Evolutionary conservation across 306 rosid genomes (phyloP).

Genomic region (Potentilla sterilis): DNA sequence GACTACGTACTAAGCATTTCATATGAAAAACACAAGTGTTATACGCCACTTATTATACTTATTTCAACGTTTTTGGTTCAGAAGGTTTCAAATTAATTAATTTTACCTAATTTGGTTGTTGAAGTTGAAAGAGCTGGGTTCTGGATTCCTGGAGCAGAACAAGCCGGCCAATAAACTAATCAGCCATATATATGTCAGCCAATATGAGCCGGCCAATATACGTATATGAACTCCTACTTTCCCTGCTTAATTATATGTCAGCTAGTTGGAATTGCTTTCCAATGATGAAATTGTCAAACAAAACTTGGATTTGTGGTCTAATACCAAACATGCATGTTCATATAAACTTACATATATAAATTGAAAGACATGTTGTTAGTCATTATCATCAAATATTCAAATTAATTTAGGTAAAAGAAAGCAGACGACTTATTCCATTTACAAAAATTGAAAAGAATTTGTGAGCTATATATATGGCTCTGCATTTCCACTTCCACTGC

Average conservation of each 20-base stretch:
- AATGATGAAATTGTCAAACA: neutral
- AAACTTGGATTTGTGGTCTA: neutral
- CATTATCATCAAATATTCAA: neutral
- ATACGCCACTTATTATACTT: neutral
- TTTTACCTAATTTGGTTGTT: neutral
- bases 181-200: no score
- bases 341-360: neutral
- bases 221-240: neutral
- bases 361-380: neutral
- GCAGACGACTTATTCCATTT: neutral
- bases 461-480: neutral
- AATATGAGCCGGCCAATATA: neutral
- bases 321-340: constrained; percentile 4
- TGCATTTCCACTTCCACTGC: neutral
- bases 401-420: neutral
- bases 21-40: neutral
- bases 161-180: neutral
- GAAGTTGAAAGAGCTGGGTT: neutral
- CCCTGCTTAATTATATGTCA: neutral
- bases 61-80: no score
- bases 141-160: neutral
- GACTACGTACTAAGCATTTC: no score
- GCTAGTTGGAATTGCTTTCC: neutral
- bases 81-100: neutral
- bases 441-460: neutral